phyloP scores from a whole-genome alignment of 2,329 filamentous ascomycete genomes.

The Ciborinia camelliae region DNA sequence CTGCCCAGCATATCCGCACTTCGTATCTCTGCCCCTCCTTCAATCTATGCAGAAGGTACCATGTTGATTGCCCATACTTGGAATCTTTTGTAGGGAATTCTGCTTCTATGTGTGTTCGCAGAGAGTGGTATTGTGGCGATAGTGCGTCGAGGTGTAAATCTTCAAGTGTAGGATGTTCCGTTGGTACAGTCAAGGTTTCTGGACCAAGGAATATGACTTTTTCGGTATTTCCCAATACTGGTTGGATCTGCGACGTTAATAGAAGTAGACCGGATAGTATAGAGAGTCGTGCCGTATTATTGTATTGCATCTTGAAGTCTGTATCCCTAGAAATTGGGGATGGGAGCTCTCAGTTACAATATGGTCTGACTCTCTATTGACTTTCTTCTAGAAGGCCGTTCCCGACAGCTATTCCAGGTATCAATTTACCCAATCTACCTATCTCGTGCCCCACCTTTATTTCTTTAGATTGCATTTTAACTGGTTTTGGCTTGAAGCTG shows the following conservation, averaged over 20 bases:
- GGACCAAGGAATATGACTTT: constrained; percentile 87
- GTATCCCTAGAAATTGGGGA: too few species aligned
- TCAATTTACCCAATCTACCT: neutral
- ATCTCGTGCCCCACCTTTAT: neutral
- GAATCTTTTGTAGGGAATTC: constrained; percentile 58
- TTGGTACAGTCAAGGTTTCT: constrained; percentile 51
- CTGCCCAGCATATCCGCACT: constrained; percentile 88
- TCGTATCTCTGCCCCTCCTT: constrained; percentile 78
- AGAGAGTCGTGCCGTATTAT: neutral
- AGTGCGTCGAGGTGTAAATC: constrained; percentile 63
- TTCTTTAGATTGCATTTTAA: too few species aligned
- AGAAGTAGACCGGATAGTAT: constrained; percentile 26
- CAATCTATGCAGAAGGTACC: constrained; percentile 74
- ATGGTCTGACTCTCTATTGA: neutral
- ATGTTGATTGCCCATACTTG: constrained; percentile 62
- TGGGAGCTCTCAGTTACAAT: too few species aligned
- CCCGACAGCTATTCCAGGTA: too few species aligned
- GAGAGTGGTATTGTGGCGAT: constrained; percentile 51
- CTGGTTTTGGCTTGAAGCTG: too few species aligned
- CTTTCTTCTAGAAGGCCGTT: constrained; percentile 7
- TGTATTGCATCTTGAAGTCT: neutral
- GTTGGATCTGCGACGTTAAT: constrained; percentile 22
- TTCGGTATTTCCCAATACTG: constrained; percentile 71
- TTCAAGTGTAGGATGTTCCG: constrained; percentile 53
- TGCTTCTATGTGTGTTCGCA: constrained; percentile 64